Evolutionary conservation across 2,329 filamentous ascomycete species (phyloP).

Genomic region (Shiraia bambusicola): DNA sequence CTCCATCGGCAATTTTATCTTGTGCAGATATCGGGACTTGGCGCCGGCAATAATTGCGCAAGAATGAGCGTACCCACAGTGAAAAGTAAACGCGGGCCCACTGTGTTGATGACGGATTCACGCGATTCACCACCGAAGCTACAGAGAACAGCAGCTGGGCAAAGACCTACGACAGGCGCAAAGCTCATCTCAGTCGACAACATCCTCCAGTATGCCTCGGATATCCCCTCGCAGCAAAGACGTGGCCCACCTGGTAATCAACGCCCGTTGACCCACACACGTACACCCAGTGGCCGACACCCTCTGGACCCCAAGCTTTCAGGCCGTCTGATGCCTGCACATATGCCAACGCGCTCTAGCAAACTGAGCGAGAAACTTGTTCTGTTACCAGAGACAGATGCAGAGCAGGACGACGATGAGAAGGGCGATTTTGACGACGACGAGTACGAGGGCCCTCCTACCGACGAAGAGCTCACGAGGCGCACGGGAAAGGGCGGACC

Average conservation of each 20-base stretch:
- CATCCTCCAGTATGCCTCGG: constrained; percentile 88
- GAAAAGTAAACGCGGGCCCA: constrained; percentile 44
- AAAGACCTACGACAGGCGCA: constrained; percentile 51
- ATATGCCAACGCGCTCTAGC: constrained; percentile 80
- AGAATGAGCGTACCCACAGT: constrained; percentile 38
- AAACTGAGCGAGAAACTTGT: constrained; percentile 98
- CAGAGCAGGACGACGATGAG: constrained; percentile 56
- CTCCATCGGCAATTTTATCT: constrained; percentile 8
- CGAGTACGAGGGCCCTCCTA: constrained; percentile 61
- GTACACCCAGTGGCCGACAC: constrained; percentile 54
- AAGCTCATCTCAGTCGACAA: constrained; percentile 87
- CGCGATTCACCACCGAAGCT: constrained; percentile 48
- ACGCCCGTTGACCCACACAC: constrained; percentile 50
- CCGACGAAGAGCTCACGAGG: constrained; percentile 65
- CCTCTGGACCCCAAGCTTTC: constrained; percentile 58
- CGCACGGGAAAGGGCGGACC: constrained; percentile 66
- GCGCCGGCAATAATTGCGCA: constrained; percentile 12
- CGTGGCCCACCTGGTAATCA: constrained; percentile 63
- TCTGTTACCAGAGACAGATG: constrained; percentile 76
- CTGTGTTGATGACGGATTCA: constrained; percentile 56
- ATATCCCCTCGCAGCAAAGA: constrained; percentile 92
- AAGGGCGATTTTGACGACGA: constrained; percentile 58
- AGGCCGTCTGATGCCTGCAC: constrained; percentile 58
- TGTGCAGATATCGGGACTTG: no score
- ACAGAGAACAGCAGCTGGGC: constrained; percentile 25